Conservation (phyloP, 1,139 yeast genomes). For the Hansenula lynferdii region DNA sequence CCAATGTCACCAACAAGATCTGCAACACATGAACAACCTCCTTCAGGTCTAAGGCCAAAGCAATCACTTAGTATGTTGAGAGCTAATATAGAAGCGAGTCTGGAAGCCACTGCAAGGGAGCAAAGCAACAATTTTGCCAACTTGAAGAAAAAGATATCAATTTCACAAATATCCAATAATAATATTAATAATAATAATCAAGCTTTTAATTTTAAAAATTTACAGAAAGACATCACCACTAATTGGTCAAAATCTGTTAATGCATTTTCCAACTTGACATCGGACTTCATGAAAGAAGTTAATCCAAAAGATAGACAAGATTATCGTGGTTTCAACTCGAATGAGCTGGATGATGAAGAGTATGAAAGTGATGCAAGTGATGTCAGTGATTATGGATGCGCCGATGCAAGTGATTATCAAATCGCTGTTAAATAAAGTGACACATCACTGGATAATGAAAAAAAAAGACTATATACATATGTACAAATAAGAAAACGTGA, state of each 20-base stretch:
- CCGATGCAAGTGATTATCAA: conserved; percentile 21
- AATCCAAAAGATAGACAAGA: too few species aligned
- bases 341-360: conserved; percentile 2
- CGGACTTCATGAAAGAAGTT: conserved; percentile 1
- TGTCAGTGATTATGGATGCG: conserved; percentile 19
- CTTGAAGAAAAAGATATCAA: conserved; percentile 18
- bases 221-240: conserved; percentile 17
- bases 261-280: background rate
- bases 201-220: conserved; percentile 10
- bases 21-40: background rate
- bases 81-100: conserved; percentile 7
- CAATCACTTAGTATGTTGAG: conserved; percentile 7
- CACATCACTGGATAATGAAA: background rate
- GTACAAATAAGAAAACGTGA: too few species aligned
- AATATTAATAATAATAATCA: background rate
- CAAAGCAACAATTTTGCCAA: conserved; percentile 7
- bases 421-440: conserved; percentile 17
- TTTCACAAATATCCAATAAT: conserved; percentile 10
- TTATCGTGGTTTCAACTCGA: too few species aligned
- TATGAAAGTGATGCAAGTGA: conserved; percentile 10
- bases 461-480: too few species aligned
- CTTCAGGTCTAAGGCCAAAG: background rate
- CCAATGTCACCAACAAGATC: background rate
- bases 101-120: conserved; percentile 9
- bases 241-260: background rate